Base-by-base conservation (phyloP, 225 moss, liverwort and hornwort genomes). In the Straminergon stramineum region DNA sequence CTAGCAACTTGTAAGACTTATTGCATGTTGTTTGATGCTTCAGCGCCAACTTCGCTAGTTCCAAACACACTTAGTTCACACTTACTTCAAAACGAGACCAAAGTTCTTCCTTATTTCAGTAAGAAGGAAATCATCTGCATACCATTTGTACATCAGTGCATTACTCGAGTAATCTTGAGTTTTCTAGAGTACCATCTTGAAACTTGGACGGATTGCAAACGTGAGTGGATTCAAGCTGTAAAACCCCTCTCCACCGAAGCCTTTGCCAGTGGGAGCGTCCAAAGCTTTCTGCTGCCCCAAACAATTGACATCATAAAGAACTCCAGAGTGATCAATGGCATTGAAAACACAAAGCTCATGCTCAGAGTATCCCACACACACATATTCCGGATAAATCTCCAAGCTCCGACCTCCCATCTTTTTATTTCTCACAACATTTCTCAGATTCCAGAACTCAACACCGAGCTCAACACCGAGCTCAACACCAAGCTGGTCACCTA, bases 241-340 rank as follows among this genome's bases (percentile, higher is more conserved):
- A 15, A 89, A 85, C 2, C 51, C 56, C 2, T 82, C 77, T 53
- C 88, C 87, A 37, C 27, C 17, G 9, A 89, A 85, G 1, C 53
- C 89, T 58, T 18, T 8, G 7, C 27, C 53, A 61, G 75, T 39
- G 53, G 91, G 91, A 37, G 81, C 81, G 41, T 71, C 53, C 24
- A 89, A 12, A 15, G 37, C 70, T 32, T 62, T 23, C 10, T 24
- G 21, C 31, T 76, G 4, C 23, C 66, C 84, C 22, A 6, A 23
- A 31, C 55, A 24, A 9, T 37, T 2, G 11, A 93, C 58, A 68
- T 93, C 78, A 53, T 91, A 90, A 1, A 91, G 51, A 30, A 86
- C 35, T 37, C 91, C 93, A 35, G 92, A 83, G n/a, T 89, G 93
- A 21, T 89, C 85, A 24, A 92, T 43, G 8, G 90, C 67, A 81